Percentiles rank a stretch among this genome's conserved stretches.
phyloP scores from a whole-genome alignment of 208 protist species.

The Wallacemonas sp. region DNA sequence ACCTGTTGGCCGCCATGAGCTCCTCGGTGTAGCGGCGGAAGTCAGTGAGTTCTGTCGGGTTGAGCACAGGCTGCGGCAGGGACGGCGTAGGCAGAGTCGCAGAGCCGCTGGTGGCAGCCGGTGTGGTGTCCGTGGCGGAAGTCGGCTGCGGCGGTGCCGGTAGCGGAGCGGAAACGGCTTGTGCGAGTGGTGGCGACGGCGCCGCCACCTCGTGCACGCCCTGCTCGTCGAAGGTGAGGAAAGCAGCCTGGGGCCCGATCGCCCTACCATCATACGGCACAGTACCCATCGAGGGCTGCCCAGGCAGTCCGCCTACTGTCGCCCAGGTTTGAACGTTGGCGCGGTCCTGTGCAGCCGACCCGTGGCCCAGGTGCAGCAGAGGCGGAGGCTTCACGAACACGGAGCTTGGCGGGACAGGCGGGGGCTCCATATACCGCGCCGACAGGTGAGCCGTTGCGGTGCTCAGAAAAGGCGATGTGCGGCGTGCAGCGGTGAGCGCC shows the following conservation, averaged over 20 bases:
- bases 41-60: conserved; percentile 36
- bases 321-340: neutral
- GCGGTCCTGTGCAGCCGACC: neutral
- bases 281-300: too few relatives aligned
- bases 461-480: conserved; percentile 16
- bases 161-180: neutral
- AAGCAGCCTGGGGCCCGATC: neutral
- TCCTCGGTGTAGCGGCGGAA: conserved; percentile 71
- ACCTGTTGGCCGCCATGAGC: conserved; percentile 40
- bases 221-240: conserved; percentile 1
- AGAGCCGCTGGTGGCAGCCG: neutral
- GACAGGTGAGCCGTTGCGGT: conserved; percentile 7
- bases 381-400: conserved; percentile 56
- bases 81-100: conserved; percentile 5
- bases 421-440: conserved; percentile 24
- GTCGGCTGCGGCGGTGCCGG: neutral
- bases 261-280: neutral
- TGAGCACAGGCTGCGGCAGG: conserved; percentile 30
- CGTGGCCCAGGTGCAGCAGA: conserved; percentile 29
- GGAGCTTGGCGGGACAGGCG: conserved; percentile 52
- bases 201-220: neutral
- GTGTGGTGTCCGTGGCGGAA: conserved; percentile 4
- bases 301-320: too few relatives aligned
- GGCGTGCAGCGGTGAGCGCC: neutral
- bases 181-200: neutral